Conservation (phyloP, 169 alveolate genomes). For the Cryptosporidium ubiquitum region DNA sequence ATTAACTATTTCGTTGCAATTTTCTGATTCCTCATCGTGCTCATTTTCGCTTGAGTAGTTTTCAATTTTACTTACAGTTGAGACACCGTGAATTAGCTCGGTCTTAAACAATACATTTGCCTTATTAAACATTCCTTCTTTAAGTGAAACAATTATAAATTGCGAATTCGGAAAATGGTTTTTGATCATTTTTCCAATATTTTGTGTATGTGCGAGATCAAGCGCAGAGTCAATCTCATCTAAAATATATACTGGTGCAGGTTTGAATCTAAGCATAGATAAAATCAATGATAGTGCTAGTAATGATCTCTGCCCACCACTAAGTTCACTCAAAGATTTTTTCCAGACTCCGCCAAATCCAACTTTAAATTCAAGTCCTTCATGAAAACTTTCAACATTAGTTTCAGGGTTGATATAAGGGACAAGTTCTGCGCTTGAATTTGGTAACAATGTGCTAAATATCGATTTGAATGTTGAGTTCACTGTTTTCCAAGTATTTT, state of each 20-base stretch:
- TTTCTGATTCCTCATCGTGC: constrained; percentile 48
- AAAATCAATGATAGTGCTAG: constrained; percentile 96
- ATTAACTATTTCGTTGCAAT: constrained; percentile 60
- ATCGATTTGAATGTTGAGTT: constrained; percentile 92
- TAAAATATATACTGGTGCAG: constrained; percentile 99
- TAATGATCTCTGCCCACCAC: constrained; percentile 97
- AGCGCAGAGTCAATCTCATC: constrained; percentile 99
- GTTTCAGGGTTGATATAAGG: constrained; percentile 50
- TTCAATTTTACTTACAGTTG: constrained; percentile 82
- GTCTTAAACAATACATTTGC: constrained; percentile 97
- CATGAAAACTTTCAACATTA: constrained; percentile 73
- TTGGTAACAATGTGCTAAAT: constrained; percentile 92
- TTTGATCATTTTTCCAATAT: constrained; percentile 96
- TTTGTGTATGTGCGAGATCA: constrained; percentile 98
- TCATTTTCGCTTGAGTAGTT: constrained; percentile 48
- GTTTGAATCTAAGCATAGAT: constrained; percentile 95
- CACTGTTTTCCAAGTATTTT: constrained; percentile 89
- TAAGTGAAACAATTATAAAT: constrained; percentile 95
- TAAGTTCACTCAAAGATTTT: constrained; percentile 88
- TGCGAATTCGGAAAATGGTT: constrained; percentile 96
- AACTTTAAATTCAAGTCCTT: constrained; percentile 88
- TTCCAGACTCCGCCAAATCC: constrained; percentile 94
- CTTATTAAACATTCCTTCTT: constrained; percentile 97
- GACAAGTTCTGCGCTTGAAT: constrained; percentile 92
- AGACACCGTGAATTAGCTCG: constrained; percentile 91